Base-by-base conservation (phyloP, 148 eudicot species). In the Vaccinium corymbosum region DNA sequence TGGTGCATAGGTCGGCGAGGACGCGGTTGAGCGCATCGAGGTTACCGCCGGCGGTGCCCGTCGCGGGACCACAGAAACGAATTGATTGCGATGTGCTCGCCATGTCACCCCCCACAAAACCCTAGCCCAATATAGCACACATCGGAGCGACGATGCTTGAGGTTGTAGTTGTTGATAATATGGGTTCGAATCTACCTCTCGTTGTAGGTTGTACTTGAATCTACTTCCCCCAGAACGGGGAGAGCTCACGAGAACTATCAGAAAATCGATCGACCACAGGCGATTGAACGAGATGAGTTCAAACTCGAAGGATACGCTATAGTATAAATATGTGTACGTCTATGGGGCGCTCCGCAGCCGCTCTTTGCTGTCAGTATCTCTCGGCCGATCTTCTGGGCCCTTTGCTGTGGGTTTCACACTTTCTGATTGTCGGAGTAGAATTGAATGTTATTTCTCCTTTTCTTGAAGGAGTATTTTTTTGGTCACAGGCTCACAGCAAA, bases 1-100 rank as follows among this genome's bases (percentile, higher is more conserved):
- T 84, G 87, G 92, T 90, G 87, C 97, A 93, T 22, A 97, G 95
- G 91, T 94, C 98, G 71, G 90, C 88, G n/a, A 97, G 90, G 71
- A 94, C 91, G 38, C 99, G 92, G 83, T 93, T 93, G 42, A 94
- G 88, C 50, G 95, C 91, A 35, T 97, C 98, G 52, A 91, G 87
- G 90, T 91, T 93, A 6, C 93, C 93, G 78, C 87, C 89, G 14
- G 90, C 92, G 64, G 92, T 85, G 71, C 88, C 86, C 22, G 90
- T 82, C n/a, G 91, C 88, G 48, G 91, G 84, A 16, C 83, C 87
- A 25, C 66, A 78, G 85, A 91, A 94, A n/a, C 98, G 90, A 57
- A 89, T 76, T 4, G 93, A 84, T 66, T 91, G 89, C 86, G 90
- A 86, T 59, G 89, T 62, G 66, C 85, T 84, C 82, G 88, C 90